phyloP scores from a whole-genome alignment of 2,329 filamentous ascomycete species.

The Exophiala xenobiotica region DNA sequence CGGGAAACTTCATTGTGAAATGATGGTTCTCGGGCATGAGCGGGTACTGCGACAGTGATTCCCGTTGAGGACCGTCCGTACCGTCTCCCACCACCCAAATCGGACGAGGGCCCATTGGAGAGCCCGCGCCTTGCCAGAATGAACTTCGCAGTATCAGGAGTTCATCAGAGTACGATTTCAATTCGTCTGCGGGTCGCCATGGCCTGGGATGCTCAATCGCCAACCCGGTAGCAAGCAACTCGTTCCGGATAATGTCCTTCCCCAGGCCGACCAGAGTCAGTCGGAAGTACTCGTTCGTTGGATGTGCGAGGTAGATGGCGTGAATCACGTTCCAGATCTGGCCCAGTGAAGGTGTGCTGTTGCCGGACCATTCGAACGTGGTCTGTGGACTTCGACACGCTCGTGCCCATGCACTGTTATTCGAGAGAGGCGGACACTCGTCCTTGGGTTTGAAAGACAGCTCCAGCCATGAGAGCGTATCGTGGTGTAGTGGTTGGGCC shows the following conservation, averaged over 20 bases:
- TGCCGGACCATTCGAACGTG: conserved; percentile 37
- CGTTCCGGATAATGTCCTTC: conserved; percentile 31
- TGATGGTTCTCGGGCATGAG: conserved; percentile 38
- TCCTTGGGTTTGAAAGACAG: conserved; percentile 30
- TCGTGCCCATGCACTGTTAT: conserved; percentile 45
- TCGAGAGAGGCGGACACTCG: conserved; percentile 30
- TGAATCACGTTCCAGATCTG: conserved; percentile 45
- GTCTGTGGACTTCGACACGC: conserved; percentile 32
- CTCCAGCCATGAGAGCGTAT: conserved; percentile 35
- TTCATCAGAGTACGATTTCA: conserved; percentile 31
- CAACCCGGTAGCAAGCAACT: conserved; percentile 41
- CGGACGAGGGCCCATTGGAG: conserved; percentile 64
- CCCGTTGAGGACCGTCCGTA: conserved; percentile 29
- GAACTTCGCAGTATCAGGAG: conserved; percentile 54
- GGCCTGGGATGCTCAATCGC: conserved; percentile 44
- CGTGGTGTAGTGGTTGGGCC: conserved; percentile 35
- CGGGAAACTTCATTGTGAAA: conserved; percentile 39
- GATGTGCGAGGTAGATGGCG: conserved; percentile 37
- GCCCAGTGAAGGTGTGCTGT: conserved; percentile 36
- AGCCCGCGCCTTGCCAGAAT: conserved; percentile 71
- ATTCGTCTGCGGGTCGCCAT: conserved; percentile 32
- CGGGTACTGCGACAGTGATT: conserved; percentile 47
- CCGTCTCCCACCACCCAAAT: conserved; percentile 48
- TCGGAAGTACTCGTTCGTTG: conserved; percentile 38
- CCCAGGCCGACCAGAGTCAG: conserved; percentile 35